A percentile compares a stretch with the other conserved stretches of the same genome.
Conservation (phyloP, 495 filamentous ascomycete species). For the Aspergillus cristatus region DNA sequence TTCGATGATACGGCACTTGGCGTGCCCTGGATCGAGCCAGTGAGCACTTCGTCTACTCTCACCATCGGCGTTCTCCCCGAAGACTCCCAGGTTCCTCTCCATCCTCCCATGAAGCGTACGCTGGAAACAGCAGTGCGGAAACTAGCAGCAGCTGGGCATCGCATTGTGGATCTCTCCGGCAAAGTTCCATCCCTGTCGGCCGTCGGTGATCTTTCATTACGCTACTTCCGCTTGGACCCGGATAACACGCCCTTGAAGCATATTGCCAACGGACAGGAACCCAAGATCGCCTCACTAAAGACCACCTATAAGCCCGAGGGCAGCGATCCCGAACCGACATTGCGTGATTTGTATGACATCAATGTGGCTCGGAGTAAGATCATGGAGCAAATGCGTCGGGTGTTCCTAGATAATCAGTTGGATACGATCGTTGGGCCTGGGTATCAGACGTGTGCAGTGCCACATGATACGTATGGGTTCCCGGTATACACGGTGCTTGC, state of each 20-base stretch:
- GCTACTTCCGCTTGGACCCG: conserved; percentile 23
- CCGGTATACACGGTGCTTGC: conserved; percentile 38
- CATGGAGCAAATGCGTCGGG: conserved; percentile 13
- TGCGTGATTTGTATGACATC: conserved; percentile 16
- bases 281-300: conserved; percentile 12
- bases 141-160: conserved; percentile 32
- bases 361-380: conserved; percentile 10
- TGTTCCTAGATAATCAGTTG: conserved; percentile 20
- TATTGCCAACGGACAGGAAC: conserved; percentile 22
- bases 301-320: conserved; percentile 7
- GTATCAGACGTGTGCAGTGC: conserved; percentile 37
- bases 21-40: conserved; percentile 10
- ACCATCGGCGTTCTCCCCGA: conserved; percentile 43
- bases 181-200: conserved; percentile 12
- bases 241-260: conserved; percentile 8
- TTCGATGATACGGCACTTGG: conserved; percentile 12
- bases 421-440: conserved; percentile 39
- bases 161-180: conserved; percentile 28
- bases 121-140: conserved; percentile 31
- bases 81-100: conserved; percentile 41
- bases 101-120: conserved; percentile 42
- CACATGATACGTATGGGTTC: conserved; percentile 39
- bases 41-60: conserved; percentile 10
- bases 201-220: conserved; percentile 13
- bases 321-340: conserved; percentile 14